phyloP scores from a whole-genome alignment of 768 basidiomycete genomes.

The Rhodocollybia butyracea region DNA sequence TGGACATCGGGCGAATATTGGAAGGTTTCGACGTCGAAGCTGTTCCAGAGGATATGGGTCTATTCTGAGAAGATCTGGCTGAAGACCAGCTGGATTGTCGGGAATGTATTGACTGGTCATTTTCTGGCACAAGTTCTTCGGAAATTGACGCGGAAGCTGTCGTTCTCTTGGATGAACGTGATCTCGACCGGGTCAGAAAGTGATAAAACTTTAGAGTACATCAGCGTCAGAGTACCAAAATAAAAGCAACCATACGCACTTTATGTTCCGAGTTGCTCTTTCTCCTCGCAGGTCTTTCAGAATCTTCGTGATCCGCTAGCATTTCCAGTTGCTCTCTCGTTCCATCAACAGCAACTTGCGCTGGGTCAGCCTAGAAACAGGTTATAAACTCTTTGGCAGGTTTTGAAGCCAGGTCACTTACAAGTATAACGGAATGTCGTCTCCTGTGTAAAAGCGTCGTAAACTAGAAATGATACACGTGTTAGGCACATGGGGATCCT shows the following conservation, averaged over 20 bases:
- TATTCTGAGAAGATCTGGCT: background rate
- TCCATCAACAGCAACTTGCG: conserved; percentile 26
- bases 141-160: conserved; percentile 15
- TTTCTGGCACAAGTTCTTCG: background rate
- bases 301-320: conserved; percentile 15
- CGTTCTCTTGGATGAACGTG: conserved; percentile 52
- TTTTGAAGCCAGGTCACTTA: background rate
- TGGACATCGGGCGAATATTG: conserved; percentile 61
- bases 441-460: conserved; percentile 33
- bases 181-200: conserved; percentile 56
- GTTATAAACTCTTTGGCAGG: background rate
- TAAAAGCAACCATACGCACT: conserved; percentile 26
- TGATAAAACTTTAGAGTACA: conserved; percentile 47
- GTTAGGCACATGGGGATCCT: conserved; percentile 33
- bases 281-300: conserved; percentile 38
- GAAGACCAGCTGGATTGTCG: conserved; percentile 7
- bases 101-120: conserved; percentile 5
- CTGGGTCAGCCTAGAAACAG: conserved; percentile 5
- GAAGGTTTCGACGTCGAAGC: conserved; percentile 40
- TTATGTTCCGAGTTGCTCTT: conserved; percentile 43
- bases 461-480: conserved; percentile 43
- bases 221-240: conserved; percentile 5
- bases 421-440: background rate
- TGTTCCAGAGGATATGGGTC: conserved; percentile 4
- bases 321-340: conserved; percentile 23